phyloP scores from a whole-genome alignment of 345 rosid species.

The Arabis hirsuta region DNA sequence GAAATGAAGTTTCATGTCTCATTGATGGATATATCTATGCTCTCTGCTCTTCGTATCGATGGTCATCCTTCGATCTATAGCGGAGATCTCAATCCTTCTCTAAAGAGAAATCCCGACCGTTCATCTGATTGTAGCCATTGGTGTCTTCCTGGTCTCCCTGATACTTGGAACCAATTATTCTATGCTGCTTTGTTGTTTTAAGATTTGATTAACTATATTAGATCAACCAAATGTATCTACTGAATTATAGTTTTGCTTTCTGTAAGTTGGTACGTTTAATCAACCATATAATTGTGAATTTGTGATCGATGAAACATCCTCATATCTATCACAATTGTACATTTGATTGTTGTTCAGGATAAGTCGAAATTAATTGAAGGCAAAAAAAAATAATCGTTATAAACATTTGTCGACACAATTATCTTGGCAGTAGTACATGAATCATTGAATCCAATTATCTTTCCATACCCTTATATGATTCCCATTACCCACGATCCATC shows the following conservation, averaged over 20 bases:
- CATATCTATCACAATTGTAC: neutral
- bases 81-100: constrained; percentile 69
- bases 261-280: constrained; percentile 28
- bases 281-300: constrained; percentile 32
- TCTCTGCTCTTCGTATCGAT: constrained; percentile 84
- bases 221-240: constrained; percentile 37
- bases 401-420: neutral
- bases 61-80: constrained; percentile 95
- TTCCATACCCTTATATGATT: too few relatives aligned
- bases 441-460: too few relatives aligned
- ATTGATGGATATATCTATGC: constrained; percentile 81
- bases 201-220: constrained; percentile 12
- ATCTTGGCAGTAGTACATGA: too few relatives aligned
- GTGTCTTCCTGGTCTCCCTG: constrained; percentile 99
- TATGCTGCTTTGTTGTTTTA: constrained; percentile 65
- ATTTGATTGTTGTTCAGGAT: constrained; percentile 3
- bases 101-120: constrained; percentile 66
- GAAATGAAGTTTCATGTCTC: constrained; percentile 60
- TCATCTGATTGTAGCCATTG: constrained; percentile 99
- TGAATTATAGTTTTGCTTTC: constrained; percentile 15
- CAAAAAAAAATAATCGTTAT: neutral
- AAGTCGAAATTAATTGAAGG: neutral
- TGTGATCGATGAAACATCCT: constrained; percentile 12
- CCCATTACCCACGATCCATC: too few relatives aligned
- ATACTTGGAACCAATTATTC: constrained; percentile 89